Conservation (phyloP, 2,329 filamentous ascomycete species). For the Epichloe glyceriae region DNA sequence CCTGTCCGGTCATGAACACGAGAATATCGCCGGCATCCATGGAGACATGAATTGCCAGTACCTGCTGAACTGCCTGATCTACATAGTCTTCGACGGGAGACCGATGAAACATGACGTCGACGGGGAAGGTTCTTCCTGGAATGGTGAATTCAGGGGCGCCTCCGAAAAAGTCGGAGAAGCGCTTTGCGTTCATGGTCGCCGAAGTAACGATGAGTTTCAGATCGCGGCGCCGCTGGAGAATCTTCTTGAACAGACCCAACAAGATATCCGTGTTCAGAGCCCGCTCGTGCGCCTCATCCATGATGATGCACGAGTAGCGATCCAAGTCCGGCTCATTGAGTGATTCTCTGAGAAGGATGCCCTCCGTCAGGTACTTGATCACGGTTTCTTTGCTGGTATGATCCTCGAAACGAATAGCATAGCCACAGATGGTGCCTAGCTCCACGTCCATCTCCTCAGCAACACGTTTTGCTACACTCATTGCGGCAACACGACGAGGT, state of each 20-base stretch:
- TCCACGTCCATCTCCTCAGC: conserved; percentile 96
- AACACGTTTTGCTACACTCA: conserved; percentile 98
- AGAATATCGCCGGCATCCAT: conserved; percentile 88
- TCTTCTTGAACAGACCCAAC: conserved; percentile 97
- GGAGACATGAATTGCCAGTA: conserved; percentile 89
- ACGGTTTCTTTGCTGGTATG: conserved; percentile 90
- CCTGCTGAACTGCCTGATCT: conserved; percentile 90
- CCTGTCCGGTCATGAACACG: conserved; percentile 98
- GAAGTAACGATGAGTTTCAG: conserved; percentile 96
- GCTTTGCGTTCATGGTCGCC: conserved; percentile 95
- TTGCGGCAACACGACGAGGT: conserved; percentile 88
- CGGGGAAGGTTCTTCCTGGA: conserved; percentile 88
- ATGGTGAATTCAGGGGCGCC: conserved; percentile 95
- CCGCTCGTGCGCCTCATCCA: conserved; percentile 97
- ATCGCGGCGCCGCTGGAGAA: conserved; percentile 75
- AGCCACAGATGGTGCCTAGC: conserved; percentile 78
- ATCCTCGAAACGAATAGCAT: conserved; percentile 96
- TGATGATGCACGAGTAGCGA: conserved; percentile 95
- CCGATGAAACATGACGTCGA: conserved; percentile 90
- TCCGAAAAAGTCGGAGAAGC: conserved; percentile 91
- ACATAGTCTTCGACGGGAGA: conserved; percentile 97
- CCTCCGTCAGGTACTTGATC: conserved; percentile 99
- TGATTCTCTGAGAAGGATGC: conserved; percentile 84
- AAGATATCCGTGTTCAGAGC: conserved; percentile 93
- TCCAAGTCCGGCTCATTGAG: conserved; percentile 87